These are phyloP conservation scores for Fistulifera solaris DNA, from an alignment of 108 stramenopile genomes.

Conservation along the genomic window DNA sequence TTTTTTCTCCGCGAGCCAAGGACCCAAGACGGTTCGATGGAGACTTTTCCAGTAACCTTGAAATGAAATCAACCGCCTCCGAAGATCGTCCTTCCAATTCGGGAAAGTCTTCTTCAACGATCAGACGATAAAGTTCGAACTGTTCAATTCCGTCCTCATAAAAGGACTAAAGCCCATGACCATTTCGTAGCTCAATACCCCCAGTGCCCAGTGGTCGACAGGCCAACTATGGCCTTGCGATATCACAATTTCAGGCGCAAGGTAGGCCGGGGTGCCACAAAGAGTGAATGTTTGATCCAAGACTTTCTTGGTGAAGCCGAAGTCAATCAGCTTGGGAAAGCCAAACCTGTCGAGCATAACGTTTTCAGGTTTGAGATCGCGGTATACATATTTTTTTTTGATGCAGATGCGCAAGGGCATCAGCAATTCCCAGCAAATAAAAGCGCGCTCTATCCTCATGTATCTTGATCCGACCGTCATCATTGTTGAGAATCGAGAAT, in stretches of 20 bases:
- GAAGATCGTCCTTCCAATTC: slow-evolving; percentile 20
- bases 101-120: slow-evolving; percentile 65
- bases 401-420: slow-evolving; percentile 92
- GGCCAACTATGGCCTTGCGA: slow-evolving; percentile 88
- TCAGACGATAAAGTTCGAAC: slow-evolving; percentile 69
- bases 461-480: slow-evolving; percentile 19
- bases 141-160: slow-evolving; percentile 74
- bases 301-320: slow-evolving; percentile 65
- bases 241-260: slow-evolving; percentile 86
- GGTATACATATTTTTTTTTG: slow-evolving; percentile 76
- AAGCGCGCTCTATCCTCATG: slow-evolving; percentile 48
- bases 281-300: slow-evolving; percentile 81
- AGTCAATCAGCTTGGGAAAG: slow-evolving; percentile 49
- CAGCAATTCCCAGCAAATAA: slow-evolving; percentile 61
- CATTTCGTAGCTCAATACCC: slow-evolving; percentile 90
- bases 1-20: slow-evolving; percentile 42
- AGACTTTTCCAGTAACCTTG: slow-evolving; percentile 38
- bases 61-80: slow-evolving; percentile 36
- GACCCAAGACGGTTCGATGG: slow-evolving; percentile 53
- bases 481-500: slow-evolving; percentile 54
- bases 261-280: slow-evolving; percentile 93
- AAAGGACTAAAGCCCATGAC: slow-evolving; percentile 65
- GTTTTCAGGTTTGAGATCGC: slow-evolving; percentile 89
- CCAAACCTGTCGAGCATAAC: slow-evolving; percentile 62
- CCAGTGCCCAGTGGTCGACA: slow-evolving; percentile 91